Evolutionary conservation across 257 asterid species (phyloP), one percentile per base, ranked within the genome.

Genomic region (Capsicum pubescens): DNA sequence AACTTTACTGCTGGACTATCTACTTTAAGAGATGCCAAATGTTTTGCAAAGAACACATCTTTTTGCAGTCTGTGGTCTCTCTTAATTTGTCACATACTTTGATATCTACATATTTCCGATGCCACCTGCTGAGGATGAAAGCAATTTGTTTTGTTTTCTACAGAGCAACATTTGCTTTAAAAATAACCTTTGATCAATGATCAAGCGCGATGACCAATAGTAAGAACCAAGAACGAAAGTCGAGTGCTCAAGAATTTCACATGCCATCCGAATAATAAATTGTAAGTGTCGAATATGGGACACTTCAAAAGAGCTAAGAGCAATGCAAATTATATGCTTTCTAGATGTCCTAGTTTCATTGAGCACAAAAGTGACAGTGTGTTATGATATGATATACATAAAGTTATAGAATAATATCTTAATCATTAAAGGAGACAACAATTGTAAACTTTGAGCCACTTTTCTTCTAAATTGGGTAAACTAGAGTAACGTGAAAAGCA

Each of bases 21-120:
- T 74, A 74, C 81, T 74, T 74, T 74, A 74, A 50, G 46, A 74
- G 81, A 74, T 74, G 46, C 81, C 61, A 74, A 76, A 50, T 74
- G 44, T 74, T 6, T 72, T 11, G 42, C 54, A 48, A 74, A 74
- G 6, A 50, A 48, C 44, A 8, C 19, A 19, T 19, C 19, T 48
- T 74, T 76, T 52, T 44, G 8, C 46, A 7, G 8, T 7, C 3
- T 52, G 16, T 1, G 32, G 32, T 48, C 44, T 19, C 39, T 74
- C 21, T 12, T n/a, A 50, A 5, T 71, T 46, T 71, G 17, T 52
- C 8, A 76, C 14, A 52, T 3, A 3, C 61, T 19, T 48, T 11
- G n/a, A 12, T 46, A 46, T 46, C 79, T 44, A 46, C 3, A 3
- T 3, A 61, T 19, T 26, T 17, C 26, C 61, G 44, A 39, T 3